Conservation (phyloP, 2,329 filamentous ascomycete genomes). For the Aquanectria penicillioides region DNA sequence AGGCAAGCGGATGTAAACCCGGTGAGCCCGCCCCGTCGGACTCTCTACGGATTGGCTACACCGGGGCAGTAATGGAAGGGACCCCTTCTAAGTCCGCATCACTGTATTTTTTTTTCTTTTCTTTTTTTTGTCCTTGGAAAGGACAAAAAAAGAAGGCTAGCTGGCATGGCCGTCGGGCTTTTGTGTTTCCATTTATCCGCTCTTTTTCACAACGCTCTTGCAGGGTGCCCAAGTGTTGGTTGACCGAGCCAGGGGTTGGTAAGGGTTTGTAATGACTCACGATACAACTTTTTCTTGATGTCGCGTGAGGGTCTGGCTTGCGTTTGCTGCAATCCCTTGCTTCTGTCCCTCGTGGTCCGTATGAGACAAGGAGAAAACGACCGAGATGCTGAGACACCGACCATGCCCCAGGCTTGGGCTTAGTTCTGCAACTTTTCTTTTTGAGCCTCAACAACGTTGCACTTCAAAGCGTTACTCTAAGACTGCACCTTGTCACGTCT, state of each 20-base stretch:
- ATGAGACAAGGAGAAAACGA: slow-evolving; percentile 10
- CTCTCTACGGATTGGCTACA: slow-evolving; percentile 14
- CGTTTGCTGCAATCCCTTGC: neutral
- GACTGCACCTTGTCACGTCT: no score
- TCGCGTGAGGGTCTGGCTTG: neutral
- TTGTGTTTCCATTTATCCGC: slow-evolving; percentile 14
- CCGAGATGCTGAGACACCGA: slow-evolving; percentile 11
- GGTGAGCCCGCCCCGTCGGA: slow-evolving; percentile 24
- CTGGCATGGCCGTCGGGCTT: neutral
- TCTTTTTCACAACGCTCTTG: slow-evolving; percentile 9
- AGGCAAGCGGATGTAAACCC: slow-evolving; percentile 28
- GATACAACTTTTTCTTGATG: neutral
- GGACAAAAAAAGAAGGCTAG: no score
- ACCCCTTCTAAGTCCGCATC: neutral
- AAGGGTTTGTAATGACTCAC: neutral
- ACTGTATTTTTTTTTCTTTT: neutral
- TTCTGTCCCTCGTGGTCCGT: slow-evolving; percentile 1
- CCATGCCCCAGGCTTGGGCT: neutral
- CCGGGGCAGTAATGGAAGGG: slow-evolving; percentile 15
- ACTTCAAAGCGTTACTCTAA: slow-evolving; percentile 6
- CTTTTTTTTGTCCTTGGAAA: neutral
- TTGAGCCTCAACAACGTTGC: slow-evolving; percentile 16
- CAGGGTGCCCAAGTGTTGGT: slow-evolving; percentile 1
- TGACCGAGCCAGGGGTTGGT: neutral
- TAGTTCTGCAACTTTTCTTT: slow-evolving; percentile 3